Base-by-base conservation (phyloP, 129 eudicot genomes). In the Flaveria trinervia region DNA sequence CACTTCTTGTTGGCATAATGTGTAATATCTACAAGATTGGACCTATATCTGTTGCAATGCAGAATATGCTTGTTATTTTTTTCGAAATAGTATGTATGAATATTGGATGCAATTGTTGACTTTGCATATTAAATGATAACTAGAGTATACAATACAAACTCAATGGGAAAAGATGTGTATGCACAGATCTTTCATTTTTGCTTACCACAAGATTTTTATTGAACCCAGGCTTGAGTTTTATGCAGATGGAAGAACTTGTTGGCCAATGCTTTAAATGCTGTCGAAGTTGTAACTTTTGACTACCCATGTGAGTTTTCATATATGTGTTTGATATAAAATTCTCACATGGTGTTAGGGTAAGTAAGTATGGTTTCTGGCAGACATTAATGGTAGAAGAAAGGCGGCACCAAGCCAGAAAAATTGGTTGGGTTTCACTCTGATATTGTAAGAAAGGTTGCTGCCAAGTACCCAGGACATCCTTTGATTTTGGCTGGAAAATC, bases 331-430 rank as follows among this genome's bases (percentile, higher is more conserved):
- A 14, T 62, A 70, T 62, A 14, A 5, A 62, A 12, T 64, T 75
- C 9, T 26, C 15, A 56, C 20, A 22, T 3, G 33, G 39, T 64
- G 18, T 52, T 50, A 73, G n/a, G 36, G 48, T 73, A 41, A 65
- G 44, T 70, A 23, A 22, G 30, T 4, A 6, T 25, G 18, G 51
- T 17, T 74, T 73, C 26, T 77, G 65, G 69, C 84, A 92, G 96
- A 92, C 67, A 77, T 87, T 18, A 61, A 87, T 78, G 94, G 90
- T 67, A 85, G 86, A 81, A 77, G 83, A 75, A 82, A 83, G 71
- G 90, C 90, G 68, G 89, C 98, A 36, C 97, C 97, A 6, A 92
- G 86, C 88, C 90, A 26, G 98, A 92, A 80, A 92, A 86, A 68
- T 73, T 92, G 71, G 89, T 92, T 36, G 88, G 78, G 50, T 92